Base-by-base conservation (phyloP, 805 yeast genomes). In the Saturnispora diversa region DNA sequence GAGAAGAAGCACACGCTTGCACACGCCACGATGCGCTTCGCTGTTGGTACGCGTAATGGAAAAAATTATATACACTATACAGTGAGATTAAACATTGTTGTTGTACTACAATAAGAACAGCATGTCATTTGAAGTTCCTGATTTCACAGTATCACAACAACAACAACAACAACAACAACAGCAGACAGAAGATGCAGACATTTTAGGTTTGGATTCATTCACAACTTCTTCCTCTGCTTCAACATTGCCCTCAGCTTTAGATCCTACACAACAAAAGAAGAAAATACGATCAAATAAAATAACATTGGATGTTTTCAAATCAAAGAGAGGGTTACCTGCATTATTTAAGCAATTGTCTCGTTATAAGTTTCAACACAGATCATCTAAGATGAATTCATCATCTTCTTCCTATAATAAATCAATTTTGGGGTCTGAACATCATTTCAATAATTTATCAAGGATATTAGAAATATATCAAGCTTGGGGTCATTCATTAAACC, bases 401-500 rank as follows among this genome's bases (percentile, higher is more conserved):
- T n/a, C n/a, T n/a, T n/a, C n/a, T n/a, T 3, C 39, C 38, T 19
- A 45, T 44, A 16, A 46, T 40, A n/a, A 4, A 19, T 13, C 44
- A 47, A 25, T 46, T 43, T 55, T 49, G 37, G 51, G 48, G 5
- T 39, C 69, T 58, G 43, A 73, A 12, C 64, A 68, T 45, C 78
- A 75, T 50, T 63, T 61, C 41, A 62, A 69, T 25, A 77, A 76
- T 54, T 54, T 77, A 40, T 56, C 67, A 8, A 60, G 66, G 25
- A 55, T 83, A 6, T 55, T 81, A 6, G 68, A 68, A 23, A 65
- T 71, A 27, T 83, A 80, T 55, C 86, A 81, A 58, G 51, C 77
- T 25, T 83, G 90, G 88, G 86, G 81, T 1, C 90, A 83, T 56
- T 65, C 70, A 17, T 51, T 86, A 28, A 85, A 72, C 53, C 94